Percentiles rank a stretch among this genome's conserved stretches.
phyloP scores from a whole-genome alignment of 163 green algal genomes.

The Chloromonas sp. region DNA sequence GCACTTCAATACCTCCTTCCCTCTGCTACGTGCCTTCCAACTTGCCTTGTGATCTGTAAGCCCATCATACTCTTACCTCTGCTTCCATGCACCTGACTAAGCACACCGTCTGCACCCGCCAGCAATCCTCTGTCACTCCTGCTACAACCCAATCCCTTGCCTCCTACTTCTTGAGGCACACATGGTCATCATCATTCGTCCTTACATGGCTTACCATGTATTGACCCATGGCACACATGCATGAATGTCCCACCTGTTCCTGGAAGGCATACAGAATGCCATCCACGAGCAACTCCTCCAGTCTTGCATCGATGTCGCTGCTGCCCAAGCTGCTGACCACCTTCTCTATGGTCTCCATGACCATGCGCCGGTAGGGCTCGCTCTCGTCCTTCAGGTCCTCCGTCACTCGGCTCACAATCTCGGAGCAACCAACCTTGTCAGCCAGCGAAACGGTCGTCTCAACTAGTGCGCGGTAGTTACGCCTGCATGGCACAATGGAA shows the following conservation, averaged over 20 bases:
- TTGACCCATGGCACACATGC: no score
- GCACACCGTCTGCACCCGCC: no score
- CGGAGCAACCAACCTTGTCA: constrained; percentile 70
- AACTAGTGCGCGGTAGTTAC: constrained; percentile 80
- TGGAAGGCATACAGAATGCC: constrained; percentile 99
- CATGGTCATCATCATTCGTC: no score
- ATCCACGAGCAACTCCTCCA: constrained; percentile 98
- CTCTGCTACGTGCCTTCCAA: no score
- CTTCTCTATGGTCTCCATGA: constrained; percentile 86
- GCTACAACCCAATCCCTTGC: not conserved
- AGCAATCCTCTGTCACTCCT: not conserved
- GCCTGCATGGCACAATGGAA: constrained; percentile 7
- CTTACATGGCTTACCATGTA: no score
- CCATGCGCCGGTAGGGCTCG: constrained; percentile 94
- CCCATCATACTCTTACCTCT: no score
- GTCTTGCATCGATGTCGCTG: constrained; percentile 85
- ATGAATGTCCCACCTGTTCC: constrained; percentile 68
- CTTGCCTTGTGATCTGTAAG: no score
- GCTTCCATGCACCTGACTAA: no score
- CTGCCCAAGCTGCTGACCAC: constrained; percentile 81
- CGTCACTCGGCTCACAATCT: constrained; percentile 91
- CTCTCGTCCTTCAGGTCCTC: constrained; percentile 98
- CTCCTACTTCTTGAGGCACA: no score
- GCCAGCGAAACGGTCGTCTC: constrained; percentile 88
- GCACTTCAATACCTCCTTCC: not conserved